Percentiles rank a stretch among this genome's conserved stretches.
phyloP scores from a whole-genome alignment of 164 flowering plant genomes.

The Houttuynia cordata region DNA sequence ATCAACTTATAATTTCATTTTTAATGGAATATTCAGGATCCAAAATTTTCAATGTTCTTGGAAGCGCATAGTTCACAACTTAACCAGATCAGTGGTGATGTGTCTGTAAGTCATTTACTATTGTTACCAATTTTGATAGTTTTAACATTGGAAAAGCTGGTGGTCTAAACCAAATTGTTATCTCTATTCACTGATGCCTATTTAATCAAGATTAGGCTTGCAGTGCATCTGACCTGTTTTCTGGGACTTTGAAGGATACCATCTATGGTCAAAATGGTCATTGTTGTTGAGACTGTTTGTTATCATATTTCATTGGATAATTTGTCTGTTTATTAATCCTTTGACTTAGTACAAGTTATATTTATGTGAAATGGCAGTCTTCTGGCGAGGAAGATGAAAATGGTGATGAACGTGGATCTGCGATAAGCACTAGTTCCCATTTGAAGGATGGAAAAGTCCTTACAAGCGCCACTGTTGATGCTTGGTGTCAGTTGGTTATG shows the following conservation, averaged over 20 bases:
- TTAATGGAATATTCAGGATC: not conserved
- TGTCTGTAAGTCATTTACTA: not conserved
- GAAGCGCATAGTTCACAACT: not conserved
- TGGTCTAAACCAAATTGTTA: too few relatives aligned
- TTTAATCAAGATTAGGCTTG: not conserved
- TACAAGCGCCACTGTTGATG: constrained; percentile 29
- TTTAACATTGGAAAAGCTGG: not conserved
- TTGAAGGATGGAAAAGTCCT: constrained; percentile 20
- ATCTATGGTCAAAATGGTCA: too few relatives aligned
- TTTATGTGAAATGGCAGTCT: constrained; percentile 21
- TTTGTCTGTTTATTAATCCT: too few relatives aligned
- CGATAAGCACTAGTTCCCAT: constrained; percentile 12
- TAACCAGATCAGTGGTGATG: not conserved
- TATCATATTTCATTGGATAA: too few relatives aligned
- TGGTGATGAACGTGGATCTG: constrained; percentile 17
- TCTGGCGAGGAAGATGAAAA: constrained; percentile 53
- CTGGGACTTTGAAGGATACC: too few relatives aligned
- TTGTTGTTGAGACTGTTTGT: too few relatives aligned
- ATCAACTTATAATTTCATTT: too few relatives aligned
- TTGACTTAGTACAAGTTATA: not conserved
- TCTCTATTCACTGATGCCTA: too few relatives aligned
- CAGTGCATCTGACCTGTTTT: not conserved
- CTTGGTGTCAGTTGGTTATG: constrained; percentile 35
- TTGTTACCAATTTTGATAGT: not conserved
- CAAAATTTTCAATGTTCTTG: constrained; percentile 1